A percentile compares a stretch with the other conserved stretches of the same genome.
These are phyloP conservation scores for Hirsutella rhossiliensis DNA, from an alignment of 2,329 filamentous ascomycete species.

Conservation along the genomic window DNA sequence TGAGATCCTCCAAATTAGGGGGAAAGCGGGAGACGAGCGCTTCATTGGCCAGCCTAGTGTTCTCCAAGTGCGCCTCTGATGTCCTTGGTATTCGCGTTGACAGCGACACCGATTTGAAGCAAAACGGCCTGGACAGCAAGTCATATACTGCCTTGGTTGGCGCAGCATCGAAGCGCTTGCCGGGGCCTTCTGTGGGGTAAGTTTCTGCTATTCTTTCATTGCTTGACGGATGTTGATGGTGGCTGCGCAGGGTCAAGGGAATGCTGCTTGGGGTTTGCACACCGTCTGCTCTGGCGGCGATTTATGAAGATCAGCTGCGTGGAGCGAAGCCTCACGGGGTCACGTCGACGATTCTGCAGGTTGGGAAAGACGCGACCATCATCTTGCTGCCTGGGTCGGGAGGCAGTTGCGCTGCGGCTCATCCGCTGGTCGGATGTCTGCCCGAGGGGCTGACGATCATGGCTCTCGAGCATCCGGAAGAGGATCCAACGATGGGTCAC, in stretches of 20 bases:
- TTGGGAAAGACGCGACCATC: background rate
- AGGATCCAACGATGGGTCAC: background rate
- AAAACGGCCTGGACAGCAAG: constrained; percentile 1
- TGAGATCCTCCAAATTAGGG: background rate
- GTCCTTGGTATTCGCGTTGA: background rate
- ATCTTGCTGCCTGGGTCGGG: background rate
- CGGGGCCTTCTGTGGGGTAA: background rate
- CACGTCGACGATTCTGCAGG: background rate
- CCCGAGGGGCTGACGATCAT: background rate
- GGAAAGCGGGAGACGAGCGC: background rate
- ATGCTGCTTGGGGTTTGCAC: background rate
- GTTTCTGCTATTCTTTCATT: background rate
- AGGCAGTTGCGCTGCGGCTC: background rate
- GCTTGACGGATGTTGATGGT: background rate
- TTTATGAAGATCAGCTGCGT: background rate
- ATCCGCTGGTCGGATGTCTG: background rate
- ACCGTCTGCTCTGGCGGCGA: background rate
- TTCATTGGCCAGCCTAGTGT: background rate
- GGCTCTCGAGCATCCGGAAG: constrained; percentile 1
- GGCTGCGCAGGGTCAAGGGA: background rate
- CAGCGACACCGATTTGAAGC: background rate
- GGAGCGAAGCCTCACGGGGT: background rate
- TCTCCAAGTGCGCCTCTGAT: background rate
- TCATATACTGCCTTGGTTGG: background rate
- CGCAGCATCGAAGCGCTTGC: background rate